Evolutionary conservation across 106 monocot genomes (phyloP), one percentile per base, ranked within the genome.

Genomic region (Acorus gramineus): DNA sequence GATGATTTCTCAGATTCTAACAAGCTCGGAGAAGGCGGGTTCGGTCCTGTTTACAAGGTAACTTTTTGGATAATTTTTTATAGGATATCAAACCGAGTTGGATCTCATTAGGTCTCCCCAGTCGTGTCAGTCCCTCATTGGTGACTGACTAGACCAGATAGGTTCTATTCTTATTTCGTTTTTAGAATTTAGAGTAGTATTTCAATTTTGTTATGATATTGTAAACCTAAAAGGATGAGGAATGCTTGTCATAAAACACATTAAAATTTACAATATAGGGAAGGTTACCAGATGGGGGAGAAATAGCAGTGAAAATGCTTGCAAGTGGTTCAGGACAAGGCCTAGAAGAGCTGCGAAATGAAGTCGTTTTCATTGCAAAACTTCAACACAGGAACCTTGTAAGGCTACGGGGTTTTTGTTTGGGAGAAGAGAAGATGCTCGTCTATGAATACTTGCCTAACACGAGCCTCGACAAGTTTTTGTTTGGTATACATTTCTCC

Each of bases 31-130:
- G 50, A 51, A 14, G 64, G 64, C 4, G 64, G 64, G 14, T 64
- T 64, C n/a, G 64, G 64, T 14, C 6, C 13, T 12, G 64, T 64
- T 7, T 64, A 64, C n/a, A 64, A 64, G 64, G 64, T 64, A 60
- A 60, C 3, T 58, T 4, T 28, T 28, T 28, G 28, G 28, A 28
- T 28, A 0, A 28, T 28, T 28, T 28, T 28, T 28, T 28, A 28
- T 28, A 28, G 28, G 28, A 28, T 28, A 0, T 28, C 28, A 28
- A 28, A 28, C 28, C 28, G 28, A 28, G 28, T 1, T 28, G 28
- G 28, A 28, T 28, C 28, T 28, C 28, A 28, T 28, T 28, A 28
- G 28, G 28, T 28, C 0, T 28, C 28, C 28, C 28, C 28, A 28
- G 28, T 28, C 28, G 28, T 28, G 28, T 28, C 28, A 28, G 28